A percentile compares a stretch with the other conserved stretches of the same genome.
Evolutionary conservation across 352 stramenopile genomes (phyloP).

Genomic region (Blastocystis sp.): DNA sequence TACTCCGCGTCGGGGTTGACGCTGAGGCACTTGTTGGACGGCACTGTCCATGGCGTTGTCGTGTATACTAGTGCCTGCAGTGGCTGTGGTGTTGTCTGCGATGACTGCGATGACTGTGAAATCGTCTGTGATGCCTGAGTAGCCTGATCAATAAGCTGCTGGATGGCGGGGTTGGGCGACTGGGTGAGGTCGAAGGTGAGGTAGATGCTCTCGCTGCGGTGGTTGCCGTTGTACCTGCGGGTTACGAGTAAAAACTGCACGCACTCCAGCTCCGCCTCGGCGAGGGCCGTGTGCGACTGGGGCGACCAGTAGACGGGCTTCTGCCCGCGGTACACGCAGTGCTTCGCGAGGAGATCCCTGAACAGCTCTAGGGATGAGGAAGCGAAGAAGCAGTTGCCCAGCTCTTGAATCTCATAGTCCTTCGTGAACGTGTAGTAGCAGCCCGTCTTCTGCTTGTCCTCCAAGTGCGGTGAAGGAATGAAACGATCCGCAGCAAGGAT

Average conservation of each 20-base stretch:
- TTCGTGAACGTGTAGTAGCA: constrained; percentile 53
- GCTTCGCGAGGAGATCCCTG: constrained; percentile 90
- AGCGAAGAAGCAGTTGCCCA: constrained; percentile 77
- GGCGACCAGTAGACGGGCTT: constrained; percentile 98
- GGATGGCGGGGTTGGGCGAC: neutral
- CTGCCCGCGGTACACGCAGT: constrained; percentile 90
- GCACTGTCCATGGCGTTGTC: constrained; percentile 97
- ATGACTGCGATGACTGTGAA: neutral
- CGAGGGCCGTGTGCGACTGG: constrained; percentile 91
- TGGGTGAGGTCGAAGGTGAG: constrained; percentile 80
- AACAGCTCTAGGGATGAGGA: constrained; percentile 75
- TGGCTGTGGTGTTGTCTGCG: neutral
- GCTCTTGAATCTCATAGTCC: constrained; percentile 90
- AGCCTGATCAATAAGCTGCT: neutral
- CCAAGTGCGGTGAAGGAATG: neutral
- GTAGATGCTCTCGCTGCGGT: constrained; percentile 91
- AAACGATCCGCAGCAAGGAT: neutral
- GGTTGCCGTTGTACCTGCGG: constrained; percentile 80
- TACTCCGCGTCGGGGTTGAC: constrained; percentile 90
- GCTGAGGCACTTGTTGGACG: constrained; percentile 91
- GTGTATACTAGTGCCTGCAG: constrained; percentile 84
- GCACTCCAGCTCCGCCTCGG: constrained; percentile 97
- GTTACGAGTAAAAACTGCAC: constrained; percentile 61
- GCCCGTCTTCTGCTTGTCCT: constrained; percentile 4
- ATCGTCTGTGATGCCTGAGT: neutral